These are phyloP conservation scores for Spizellomyces sp. DNA, from an alignment of 192 early-diverging fungal genomes.

Conservation along the genomic window DNA sequence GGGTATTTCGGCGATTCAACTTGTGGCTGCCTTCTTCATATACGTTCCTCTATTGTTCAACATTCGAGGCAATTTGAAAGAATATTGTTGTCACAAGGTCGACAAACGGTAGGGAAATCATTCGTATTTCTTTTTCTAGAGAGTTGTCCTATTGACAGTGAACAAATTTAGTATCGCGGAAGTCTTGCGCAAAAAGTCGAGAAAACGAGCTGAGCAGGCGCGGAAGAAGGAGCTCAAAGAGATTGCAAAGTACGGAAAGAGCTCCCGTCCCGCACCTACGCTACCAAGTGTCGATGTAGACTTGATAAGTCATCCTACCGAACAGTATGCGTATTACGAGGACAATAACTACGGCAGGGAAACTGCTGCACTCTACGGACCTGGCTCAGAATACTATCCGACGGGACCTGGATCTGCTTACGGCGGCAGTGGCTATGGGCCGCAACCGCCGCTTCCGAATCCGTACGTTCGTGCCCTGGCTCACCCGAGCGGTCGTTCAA, in stretches of 20 bases:
- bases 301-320: background rate
- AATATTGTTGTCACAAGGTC: conserved; percentile 86
- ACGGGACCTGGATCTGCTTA: conserved; percentile 1
- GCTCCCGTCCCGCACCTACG: conserved; percentile 17
- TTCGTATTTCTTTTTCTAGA: too few relatives aligned
- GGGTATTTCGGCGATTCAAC: conserved; percentile 52
- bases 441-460: conserved; percentile 18
- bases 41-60: conserved; percentile 79
- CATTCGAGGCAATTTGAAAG: conserved; percentile 86
- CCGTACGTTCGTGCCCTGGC: conserved; percentile 17
- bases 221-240: conserved; percentile 44
- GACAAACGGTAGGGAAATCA: conserved; percentile 72
- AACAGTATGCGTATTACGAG: conserved; percentile 1
- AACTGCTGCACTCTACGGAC: too few relatives aligned
- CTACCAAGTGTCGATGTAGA: conserved; percentile 31
- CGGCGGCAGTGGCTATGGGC: background rate
- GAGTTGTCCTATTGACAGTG: background rate
- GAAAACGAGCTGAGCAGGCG: conserved; percentile 51
- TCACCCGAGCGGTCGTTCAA: background rate
- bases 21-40: conserved; percentile 63
- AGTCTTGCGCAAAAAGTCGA: conserved; percentile 54
- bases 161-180: conserved; percentile 53
- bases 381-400: background rate
- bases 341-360: background rate
- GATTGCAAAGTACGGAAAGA: conserved; percentile 34